Conservation (phyloP, 306 rosid genomes). For the Rubus parviflorus region DNA sequence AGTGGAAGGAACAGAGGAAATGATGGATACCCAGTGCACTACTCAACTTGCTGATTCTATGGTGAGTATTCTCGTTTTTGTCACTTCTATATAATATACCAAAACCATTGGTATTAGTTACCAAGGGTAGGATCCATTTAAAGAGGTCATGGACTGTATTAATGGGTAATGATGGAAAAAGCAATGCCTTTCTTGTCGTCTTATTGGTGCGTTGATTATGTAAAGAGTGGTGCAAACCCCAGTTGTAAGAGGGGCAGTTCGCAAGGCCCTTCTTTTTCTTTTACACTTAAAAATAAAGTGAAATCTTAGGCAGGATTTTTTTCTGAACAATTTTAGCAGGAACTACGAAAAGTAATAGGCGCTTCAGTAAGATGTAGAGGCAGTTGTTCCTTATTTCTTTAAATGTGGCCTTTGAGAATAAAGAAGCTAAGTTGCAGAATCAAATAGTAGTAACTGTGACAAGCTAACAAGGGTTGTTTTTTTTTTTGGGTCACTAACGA, state of each 20-base stretch:
- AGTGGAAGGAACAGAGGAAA: background rate
- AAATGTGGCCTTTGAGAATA: background rate
- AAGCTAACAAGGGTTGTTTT: background rate
- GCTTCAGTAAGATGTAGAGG: background rate
- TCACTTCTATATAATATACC: background rate
- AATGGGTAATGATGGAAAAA: background rate
- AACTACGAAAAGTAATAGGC: background rate
- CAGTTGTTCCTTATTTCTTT: background rate
- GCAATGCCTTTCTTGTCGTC: too few species aligned
- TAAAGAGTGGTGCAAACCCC: too few species aligned
- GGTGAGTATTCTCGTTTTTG: conserved; percentile 41
- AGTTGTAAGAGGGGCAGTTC: too few species aligned
- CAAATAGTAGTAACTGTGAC: background rate
- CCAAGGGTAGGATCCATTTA: background rate
- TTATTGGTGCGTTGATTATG: too few species aligned
- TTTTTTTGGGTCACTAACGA: background rate
- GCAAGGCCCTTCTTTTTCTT: background rate
- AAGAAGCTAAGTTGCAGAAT: background rate
- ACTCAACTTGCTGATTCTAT: conserved; percentile 38
- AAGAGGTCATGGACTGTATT: background rate
- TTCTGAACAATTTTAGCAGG: background rate
- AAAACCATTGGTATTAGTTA: background rate
- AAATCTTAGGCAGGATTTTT: background rate
- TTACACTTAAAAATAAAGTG: background rate
- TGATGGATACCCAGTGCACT: conserved; percentile 23